Conservation (phyloP, 352 stramenopile genomes). For the Pythium oligandrum region DNA sequence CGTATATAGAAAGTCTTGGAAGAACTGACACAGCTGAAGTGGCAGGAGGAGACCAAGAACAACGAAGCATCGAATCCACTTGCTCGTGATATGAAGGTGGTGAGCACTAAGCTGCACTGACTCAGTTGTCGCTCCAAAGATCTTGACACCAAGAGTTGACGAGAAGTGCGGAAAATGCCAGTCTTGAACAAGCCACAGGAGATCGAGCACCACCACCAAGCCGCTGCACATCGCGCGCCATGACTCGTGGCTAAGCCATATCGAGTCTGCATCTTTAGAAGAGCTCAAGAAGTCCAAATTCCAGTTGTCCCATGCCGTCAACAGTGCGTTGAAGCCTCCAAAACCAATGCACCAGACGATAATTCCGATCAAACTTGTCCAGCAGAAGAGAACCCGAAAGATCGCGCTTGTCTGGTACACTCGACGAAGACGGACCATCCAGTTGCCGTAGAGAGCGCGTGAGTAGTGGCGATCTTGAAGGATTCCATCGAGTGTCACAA, state of each 20-base stretch:
- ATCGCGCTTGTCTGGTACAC: too few species aligned
- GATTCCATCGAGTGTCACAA: slow-evolving; percentile 39
- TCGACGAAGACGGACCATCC: neutral
- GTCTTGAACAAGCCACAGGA: slow-evolving; percentile 49
- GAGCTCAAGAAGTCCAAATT: too few species aligned
- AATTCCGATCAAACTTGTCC: neutral
- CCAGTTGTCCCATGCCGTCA: slow-evolving; percentile 5
- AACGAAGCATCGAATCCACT: slow-evolving; percentile 42
- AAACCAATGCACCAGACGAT: neutral
- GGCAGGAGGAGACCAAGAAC: slow-evolving; percentile 44
- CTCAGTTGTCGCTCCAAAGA: slow-evolving; percentile 40
- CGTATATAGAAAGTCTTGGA: slow-evolving; percentile 36
- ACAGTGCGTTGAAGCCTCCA: slow-evolving; percentile 14
- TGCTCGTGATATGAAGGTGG: slow-evolving; percentile 31
- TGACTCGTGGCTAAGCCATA: slow-evolving; percentile 14
- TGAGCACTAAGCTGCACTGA: slow-evolving; percentile 14
- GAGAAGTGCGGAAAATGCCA: slow-evolving; percentile 46
- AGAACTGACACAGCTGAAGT: slow-evolving; percentile 42
- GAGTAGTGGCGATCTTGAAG: slow-evolving; percentile 35
- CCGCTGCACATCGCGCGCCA: slow-evolving; percentile 32
- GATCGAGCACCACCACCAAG: slow-evolving; percentile 32
- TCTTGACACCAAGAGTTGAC: slow-evolving; percentile 20
- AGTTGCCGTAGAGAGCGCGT: slow-evolving; percentile 24
- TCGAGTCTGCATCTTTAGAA: too few species aligned
- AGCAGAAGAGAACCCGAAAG: slow-evolving; percentile 7